phyloP scores from a whole-genome alignment of 148 eudicot genomes.

The Cornus kousa region DNA sequence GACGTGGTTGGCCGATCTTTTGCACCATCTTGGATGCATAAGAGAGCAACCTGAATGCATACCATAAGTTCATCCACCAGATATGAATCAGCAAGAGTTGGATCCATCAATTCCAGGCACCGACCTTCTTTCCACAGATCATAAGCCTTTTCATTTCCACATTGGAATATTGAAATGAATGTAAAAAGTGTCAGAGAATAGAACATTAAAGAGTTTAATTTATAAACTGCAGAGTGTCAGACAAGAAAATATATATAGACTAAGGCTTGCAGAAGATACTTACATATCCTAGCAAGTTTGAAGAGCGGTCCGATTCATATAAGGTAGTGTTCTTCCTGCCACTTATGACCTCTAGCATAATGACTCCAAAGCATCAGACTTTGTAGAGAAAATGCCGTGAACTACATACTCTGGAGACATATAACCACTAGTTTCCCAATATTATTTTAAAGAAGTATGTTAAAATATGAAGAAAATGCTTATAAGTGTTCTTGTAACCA shows the following conservation, averaged over 20 bases:
- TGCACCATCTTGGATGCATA: slow-evolving; percentile 14
- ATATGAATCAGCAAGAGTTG: background rate
- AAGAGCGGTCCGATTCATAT: background rate
- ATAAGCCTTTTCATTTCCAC: background rate
- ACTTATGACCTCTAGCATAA: slow-evolving; percentile 6
- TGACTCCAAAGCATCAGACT: slow-evolving; percentile 10
- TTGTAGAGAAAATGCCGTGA: background rate
- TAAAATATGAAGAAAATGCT: background rate
- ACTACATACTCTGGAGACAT: slow-evolving; percentile 9
- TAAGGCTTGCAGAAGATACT: background rate
- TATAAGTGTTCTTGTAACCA: background rate
- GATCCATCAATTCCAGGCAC: background rate
- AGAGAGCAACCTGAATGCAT: background rate
- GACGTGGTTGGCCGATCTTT: slow-evolving; percentile 4
- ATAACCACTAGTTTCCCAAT: background rate
- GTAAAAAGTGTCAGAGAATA: no score
- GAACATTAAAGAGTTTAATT: background rate
- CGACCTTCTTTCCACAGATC: slow-evolving; percentile 1
- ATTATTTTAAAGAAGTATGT: background rate
- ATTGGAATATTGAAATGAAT: background rate
- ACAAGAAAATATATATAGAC: background rate
- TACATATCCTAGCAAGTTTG: slow-evolving; percentile 1
- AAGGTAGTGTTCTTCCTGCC: slow-evolving; percentile 1
- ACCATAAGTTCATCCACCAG: background rate
- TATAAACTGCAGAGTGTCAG: background rate